Evolutionary conservation across 805 yeast species (phyloP).

Genomic region (Maudiozyma serrabonitensis): DNA sequence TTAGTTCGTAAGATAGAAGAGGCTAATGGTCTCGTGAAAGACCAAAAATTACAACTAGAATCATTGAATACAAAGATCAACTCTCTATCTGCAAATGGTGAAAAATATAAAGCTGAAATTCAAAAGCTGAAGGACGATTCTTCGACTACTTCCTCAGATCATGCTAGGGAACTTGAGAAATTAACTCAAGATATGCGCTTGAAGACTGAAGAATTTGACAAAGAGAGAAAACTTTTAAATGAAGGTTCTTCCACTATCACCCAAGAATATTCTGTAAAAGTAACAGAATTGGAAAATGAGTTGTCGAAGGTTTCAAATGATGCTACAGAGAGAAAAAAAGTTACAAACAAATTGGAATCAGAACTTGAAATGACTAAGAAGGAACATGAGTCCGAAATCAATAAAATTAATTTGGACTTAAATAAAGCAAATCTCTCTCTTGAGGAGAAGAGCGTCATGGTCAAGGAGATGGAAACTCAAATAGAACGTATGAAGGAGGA

Average conservation of each 20-base stretch:
- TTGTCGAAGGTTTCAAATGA: constrained; percentile 1
- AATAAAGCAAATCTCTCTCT: not conserved
- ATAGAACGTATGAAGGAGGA: too few relatives aligned
- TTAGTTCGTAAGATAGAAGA: not conserved
- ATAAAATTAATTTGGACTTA: not conserved
- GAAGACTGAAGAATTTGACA: constrained; percentile 39
- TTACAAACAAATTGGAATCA: constrained; percentile 8
- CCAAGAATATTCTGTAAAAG: constrained; percentile 40
- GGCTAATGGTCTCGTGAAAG: not conserved
- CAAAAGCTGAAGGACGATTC: not conserved
- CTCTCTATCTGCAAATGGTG: not conserved
- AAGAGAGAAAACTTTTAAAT: constrained; percentile 38
- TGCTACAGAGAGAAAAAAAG: constrained; percentile 7
- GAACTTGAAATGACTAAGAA: not conserved
- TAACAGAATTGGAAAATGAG: constrained; percentile 34
- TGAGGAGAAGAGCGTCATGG: too few relatives aligned
- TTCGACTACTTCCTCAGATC: not conserved
- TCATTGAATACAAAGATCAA: not conserved
- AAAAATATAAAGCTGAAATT: not conserved
- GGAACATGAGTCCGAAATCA: not conserved
- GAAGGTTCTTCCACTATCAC: constrained; percentile 42
- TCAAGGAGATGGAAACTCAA: not conserved
- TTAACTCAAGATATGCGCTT: constrained; percentile 30
- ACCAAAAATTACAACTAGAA: not conserved
- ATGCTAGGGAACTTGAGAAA: constrained; percentile 15